Conservation (phyloP, 129 eudicot genomes). For the Arctium lappa region DNA sequence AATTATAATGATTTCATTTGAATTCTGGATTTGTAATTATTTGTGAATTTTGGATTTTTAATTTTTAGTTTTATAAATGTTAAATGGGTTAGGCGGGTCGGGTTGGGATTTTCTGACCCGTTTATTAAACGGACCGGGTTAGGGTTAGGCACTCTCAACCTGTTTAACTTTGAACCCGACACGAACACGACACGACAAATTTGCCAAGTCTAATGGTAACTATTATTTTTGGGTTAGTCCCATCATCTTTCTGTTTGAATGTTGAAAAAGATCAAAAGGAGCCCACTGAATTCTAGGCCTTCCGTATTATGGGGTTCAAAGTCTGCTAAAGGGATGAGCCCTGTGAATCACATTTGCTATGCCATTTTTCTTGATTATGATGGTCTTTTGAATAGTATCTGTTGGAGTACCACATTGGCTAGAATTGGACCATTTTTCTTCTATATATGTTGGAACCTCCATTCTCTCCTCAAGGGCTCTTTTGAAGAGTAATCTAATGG, state of each 20-base stretch:
- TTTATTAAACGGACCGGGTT: too few relatives aligned
- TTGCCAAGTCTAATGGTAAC: not conserved
- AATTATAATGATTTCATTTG: too few relatives aligned
- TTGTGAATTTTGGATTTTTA: too few relatives aligned
- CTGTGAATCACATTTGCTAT: not conserved
- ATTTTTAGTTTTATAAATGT: too few relatives aligned
- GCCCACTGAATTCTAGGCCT: too few relatives aligned
- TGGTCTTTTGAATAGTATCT: not conserved
- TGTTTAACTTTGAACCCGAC: too few relatives aligned
- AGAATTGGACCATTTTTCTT: not conserved
- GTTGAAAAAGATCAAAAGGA: not conserved
- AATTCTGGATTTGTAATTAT: too few relatives aligned
- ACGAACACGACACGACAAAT: too few relatives aligned
- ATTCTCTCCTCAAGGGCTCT: not conserved
- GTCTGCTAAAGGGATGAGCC: not conserved
- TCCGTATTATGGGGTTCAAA: too few relatives aligned
- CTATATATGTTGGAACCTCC: not conserved
- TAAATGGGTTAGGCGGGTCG: too few relatives aligned
- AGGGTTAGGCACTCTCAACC: too few relatives aligned
- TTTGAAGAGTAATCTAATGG: not conserved
- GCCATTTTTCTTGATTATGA: not conserved
- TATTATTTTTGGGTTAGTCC: not conserved
- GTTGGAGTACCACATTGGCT: not conserved
- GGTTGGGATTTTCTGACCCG: too few relatives aligned
- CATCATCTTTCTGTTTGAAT: not conserved